phyloP scores from a whole-genome alignment of 805 yeast species.

The Candida wancherniae region DNA sequence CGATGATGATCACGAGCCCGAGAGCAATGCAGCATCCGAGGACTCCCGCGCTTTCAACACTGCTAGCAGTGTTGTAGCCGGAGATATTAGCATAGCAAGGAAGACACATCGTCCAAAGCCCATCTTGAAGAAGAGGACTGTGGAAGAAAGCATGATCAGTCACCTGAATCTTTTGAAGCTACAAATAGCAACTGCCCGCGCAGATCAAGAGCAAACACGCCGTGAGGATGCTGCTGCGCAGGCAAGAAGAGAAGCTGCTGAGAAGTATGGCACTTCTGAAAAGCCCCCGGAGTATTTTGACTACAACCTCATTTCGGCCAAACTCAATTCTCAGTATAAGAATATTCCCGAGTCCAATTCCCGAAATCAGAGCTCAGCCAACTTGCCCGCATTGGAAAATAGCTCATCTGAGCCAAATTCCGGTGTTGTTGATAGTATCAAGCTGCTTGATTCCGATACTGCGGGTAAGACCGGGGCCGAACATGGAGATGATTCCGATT shows the following conservation, averaged over 20 bases:
- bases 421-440: too few relatives aligned
- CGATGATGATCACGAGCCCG: conserved; percentile 31
- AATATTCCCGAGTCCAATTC: conserved; percentile 25
- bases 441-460: conserved; percentile 2
- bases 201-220: conserved; percentile 26
- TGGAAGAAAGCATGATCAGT: conserved; percentile 72
- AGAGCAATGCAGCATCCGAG: conserved; percentile 20
- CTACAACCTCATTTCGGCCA: conserved; percentile 40
- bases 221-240: conserved; percentile 25
- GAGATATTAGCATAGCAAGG: conserved; percentile 39
- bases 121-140: conserved; percentile 80
- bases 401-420: conserved; percentile 5
- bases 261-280: conserved; percentile 8
- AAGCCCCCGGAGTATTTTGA: conserved; percentile 38
- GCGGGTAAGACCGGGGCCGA: conserved; percentile 2
- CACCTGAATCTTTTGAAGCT: conserved; percentile 46
- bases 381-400: conserved; percentile 13
- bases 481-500: conserved; percentile 4
- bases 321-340: conserved; percentile 37
- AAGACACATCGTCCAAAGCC: conserved; percentile 56
- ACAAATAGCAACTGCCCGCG: conserved; percentile 35
- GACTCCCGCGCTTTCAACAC: conserved; percentile 18
- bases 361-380: conserved; percentile 26
- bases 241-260: conserved; percentile 15
- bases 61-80: conserved; percentile 42